Conservation (phyloP, 1,284 basidiomycete genomes). For the Irpex sp. region DNA sequence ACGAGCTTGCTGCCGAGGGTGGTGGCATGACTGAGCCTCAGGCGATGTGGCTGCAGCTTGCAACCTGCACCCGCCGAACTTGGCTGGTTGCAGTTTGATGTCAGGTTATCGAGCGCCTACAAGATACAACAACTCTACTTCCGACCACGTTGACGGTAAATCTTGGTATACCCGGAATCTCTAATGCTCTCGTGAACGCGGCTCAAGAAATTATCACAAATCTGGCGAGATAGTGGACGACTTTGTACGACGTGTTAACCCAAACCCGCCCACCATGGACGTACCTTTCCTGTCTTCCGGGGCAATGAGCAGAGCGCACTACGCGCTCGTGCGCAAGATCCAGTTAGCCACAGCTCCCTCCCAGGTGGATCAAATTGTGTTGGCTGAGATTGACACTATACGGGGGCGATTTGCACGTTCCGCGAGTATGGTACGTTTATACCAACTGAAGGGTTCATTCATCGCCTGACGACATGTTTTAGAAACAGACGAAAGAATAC, state of each 20-base stretch:
- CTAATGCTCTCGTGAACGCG: background rate
- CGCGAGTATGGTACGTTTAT: conserved; percentile 21
- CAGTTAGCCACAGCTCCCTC: conserved; percentile 54
- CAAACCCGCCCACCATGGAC: conserved; percentile 44
- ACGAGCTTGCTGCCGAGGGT: conserved; percentile 26
- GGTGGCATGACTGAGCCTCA: background rate
- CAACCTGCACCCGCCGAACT: background rate
- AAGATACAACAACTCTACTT: background rate
- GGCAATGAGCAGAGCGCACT: conserved; percentile 69
- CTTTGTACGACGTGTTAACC: background rate
- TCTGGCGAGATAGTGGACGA: background rate
- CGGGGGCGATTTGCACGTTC: conserved; percentile 42
- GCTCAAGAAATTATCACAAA: background rate
- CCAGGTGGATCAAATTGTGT: conserved; percentile 54
- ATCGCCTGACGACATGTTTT: background rate
- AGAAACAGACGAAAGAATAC: conserved; percentile 47
- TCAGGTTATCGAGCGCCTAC: background rate
- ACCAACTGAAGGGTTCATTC: background rate
- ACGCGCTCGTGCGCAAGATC: conserved; percentile 65
- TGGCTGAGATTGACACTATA: conserved; percentile 55
- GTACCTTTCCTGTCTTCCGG: conserved; percentile 73
- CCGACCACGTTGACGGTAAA: background rate
- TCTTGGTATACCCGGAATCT: background rate
- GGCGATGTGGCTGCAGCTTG: background rate
- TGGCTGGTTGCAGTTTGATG: conserved; percentile 5